Evolutionary conservation across 1,284 basidiomycete species (phyloP).

Genomic region (Microstroma glucosiphilum): DNA sequence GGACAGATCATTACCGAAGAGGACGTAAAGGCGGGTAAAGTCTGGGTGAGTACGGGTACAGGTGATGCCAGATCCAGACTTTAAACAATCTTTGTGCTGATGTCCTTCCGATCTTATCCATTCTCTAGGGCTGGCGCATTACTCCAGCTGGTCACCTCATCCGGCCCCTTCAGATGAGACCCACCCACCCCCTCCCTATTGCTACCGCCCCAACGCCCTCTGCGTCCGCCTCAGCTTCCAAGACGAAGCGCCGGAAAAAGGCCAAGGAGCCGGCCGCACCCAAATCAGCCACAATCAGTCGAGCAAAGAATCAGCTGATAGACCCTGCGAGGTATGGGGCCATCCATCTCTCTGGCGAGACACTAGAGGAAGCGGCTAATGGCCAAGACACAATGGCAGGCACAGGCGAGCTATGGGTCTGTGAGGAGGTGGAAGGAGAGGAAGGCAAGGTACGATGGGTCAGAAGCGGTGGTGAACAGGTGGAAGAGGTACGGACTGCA

Average conservation of each 20-base stretch:
- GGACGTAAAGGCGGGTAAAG: slow-evolving; percentile 3
- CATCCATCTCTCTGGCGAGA: background rate
- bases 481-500: background rate
- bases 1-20: background rate
- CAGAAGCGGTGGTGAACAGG: background rate
- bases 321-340: slow-evolving; percentile 1
- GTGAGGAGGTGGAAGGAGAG: background rate
- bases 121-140: background rate
- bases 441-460: slow-evolving; percentile 1
- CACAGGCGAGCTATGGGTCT: background rate
- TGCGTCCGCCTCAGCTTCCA: background rate
- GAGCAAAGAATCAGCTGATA: background rate
- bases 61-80: no score
- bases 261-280: background rate
- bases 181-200: background rate
- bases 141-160: slow-evolving; percentile 1
- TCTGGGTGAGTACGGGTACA: background rate
- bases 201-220: background rate
- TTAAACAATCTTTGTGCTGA: no score
- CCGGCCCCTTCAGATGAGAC: slow-evolving; percentile 2
- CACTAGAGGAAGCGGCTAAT: background rate
- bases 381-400: background rate
- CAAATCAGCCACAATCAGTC: background rate
- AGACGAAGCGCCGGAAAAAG: slow-evolving; percentile 2
- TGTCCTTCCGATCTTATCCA: no score